phyloP scores from a whole-genome alignment of 2,329 filamentous ascomycete genomes.

The Juglanconis oblonga region DNA sequence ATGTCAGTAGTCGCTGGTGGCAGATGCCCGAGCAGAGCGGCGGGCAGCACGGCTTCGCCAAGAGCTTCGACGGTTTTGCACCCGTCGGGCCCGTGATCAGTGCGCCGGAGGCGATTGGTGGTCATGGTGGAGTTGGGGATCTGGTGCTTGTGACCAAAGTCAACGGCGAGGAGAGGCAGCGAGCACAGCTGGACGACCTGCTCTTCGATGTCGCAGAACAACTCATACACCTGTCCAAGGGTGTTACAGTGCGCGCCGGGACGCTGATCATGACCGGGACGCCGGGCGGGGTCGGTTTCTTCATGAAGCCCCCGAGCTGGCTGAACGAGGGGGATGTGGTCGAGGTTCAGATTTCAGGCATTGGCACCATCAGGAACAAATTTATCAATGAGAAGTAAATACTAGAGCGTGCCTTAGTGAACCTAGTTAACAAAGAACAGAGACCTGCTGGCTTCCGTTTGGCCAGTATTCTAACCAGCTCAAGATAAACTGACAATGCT shows the following conservation, averaged over 20 bases:
- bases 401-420: too few relatives aligned
- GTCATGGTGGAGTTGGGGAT: background rate
- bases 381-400: conserved; percentile 18
- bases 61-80: conserved; percentile 48
- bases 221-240: conserved; percentile 37
- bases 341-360: conserved; percentile 31
- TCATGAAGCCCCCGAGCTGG: conserved; percentile 31
- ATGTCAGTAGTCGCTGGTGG: conserved; percentile 46
- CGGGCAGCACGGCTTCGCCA: conserved; percentile 49
- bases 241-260: conserved; percentile 40
- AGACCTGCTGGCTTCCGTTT: too few relatives aligned
- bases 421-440: background rate
- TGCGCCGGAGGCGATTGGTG: conserved; percentile 12
- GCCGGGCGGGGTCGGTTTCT: conserved; percentile 37
- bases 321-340: conserved; percentile 34
- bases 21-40: conserved; percentile 40
- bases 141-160: conserved; percentile 30
- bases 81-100: conserved; percentile 44
- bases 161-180: conserved; percentile 44
- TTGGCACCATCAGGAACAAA: conserved; percentile 23
- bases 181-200: conserved; percentile 39
- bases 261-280: conserved; percentile 45
- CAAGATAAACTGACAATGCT: too few relatives aligned
- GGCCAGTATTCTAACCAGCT: too few relatives aligned
- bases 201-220: conserved; percentile 40